Evolutionary conservation across 2,329 filamentous ascomycete species (phyloP).

Genomic region (Sporothrix brunneoviolacea): DNA sequence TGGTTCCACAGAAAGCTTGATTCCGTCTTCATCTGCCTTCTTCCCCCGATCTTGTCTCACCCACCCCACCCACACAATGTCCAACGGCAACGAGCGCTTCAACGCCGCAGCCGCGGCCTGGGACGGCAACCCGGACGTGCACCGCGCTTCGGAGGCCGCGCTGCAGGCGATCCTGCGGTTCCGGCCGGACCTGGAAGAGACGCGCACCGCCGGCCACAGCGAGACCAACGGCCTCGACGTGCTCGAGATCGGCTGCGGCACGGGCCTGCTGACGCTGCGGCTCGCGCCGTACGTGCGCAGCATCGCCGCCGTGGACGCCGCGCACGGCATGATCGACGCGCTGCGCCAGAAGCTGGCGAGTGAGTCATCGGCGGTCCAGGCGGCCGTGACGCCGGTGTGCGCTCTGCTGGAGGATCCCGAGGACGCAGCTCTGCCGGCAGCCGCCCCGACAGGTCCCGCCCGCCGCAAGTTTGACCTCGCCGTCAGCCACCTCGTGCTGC

Average conservation of each 20-base stretch:
- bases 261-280: slow-evolving; percentile 45
- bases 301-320: slow-evolving; percentile 47
- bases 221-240: slow-evolving; percentile 32
- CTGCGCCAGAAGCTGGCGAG: slow-evolving; percentile 42
- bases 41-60: too few species aligned
- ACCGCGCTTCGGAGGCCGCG: slow-evolving; percentile 37
- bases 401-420: slow-evolving; percentile 43
- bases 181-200: slow-evolving; percentile 28
- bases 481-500: slow-evolving; percentile 47
- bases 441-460: slow-evolving; percentile 16
- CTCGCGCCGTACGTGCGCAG: slow-evolving; percentile 41
- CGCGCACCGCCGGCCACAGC: background rate
- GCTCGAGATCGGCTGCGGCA: slow-evolving; percentile 53
- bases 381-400: slow-evolving; percentile 36
- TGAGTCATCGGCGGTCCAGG: slow-evolving; percentile 23
- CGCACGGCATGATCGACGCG: slow-evolving; percentile 48
- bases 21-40: too few species aligned
- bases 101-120: slow-evolving; percentile 47
- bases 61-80: too few species aligned
- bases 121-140: slow-evolving; percentile 47
- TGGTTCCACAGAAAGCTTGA: too few species aligned
- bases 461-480: slow-evolving; percentile 43
- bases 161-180: slow-evolving; percentile 36
- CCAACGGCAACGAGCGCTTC: slow-evolving; percentile 39
- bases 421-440: slow-evolving; percentile 34